Evolutionary conservation across 371 early-diverging fungal species (phyloP).

Genomic region (Quaeritorhiza haematococci): DNA sequence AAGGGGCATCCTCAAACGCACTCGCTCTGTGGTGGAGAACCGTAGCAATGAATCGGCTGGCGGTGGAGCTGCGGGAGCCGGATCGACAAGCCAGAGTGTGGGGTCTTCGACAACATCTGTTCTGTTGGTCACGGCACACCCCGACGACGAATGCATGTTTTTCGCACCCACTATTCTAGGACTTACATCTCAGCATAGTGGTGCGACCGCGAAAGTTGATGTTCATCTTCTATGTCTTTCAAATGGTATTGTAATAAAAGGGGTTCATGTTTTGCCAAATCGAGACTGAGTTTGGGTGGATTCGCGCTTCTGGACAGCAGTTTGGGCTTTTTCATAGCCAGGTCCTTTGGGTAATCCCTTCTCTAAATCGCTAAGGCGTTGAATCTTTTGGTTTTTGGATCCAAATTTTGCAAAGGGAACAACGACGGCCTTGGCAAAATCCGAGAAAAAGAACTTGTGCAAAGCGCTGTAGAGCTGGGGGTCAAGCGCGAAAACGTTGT

Average conservation of each 20-base stretch:
- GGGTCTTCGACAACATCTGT: too few species aligned
- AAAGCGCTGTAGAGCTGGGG: constrained; percentile 64
- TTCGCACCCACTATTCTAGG: constrained; percentile 83
- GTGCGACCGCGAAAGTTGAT: constrained; percentile 32
- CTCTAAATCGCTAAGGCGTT: background rate
- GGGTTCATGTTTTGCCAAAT: background rate
- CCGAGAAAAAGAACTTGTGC: constrained; percentile 74
- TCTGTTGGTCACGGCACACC: constrained; percentile 91
- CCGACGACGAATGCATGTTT: constrained; percentile 99
- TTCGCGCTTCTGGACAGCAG: too few species aligned
- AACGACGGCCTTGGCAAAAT: constrained; percentile 68
- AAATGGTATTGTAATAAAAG: constrained; percentile 51
- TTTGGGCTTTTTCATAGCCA: background rate
- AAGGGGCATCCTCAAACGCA: too few species aligned
- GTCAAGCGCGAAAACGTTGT: constrained; percentile 56
- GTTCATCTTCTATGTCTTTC: constrained; percentile 81
- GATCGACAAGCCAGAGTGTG: too few species aligned
- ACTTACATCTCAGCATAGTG: constrained; percentile 37
- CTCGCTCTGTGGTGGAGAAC: too few species aligned
- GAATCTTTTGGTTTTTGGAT: background rate
- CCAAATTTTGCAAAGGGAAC: constrained; percentile 66
- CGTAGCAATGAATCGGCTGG: too few species aligned
- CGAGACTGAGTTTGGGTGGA: background rate
- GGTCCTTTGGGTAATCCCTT: constrained; percentile 1
- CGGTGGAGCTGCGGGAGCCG: too few species aligned